Conservation (phyloP, 2,329 filamentous ascomycete species). For the Trichoderma brevicompactum region DNA sequence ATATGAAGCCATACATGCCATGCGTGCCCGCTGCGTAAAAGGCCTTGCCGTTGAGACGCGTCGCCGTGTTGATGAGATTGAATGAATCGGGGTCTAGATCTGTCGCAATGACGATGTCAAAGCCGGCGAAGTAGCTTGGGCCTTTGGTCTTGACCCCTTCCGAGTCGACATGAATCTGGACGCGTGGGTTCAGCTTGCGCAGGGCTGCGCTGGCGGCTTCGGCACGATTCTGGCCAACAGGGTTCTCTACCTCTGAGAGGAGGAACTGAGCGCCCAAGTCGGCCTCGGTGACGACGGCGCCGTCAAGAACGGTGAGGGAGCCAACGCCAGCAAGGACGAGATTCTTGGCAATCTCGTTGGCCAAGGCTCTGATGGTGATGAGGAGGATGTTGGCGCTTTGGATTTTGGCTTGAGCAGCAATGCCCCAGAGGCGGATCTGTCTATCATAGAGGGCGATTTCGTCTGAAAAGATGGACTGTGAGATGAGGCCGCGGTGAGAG, state of each 20-base stretch:
- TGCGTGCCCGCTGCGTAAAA: slow-evolving; percentile 90
- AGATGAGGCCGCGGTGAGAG: background rate
- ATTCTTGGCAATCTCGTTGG: slow-evolving; percentile 96
- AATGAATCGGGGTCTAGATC: slow-evolving; percentile 78
- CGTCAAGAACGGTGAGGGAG: slow-evolving; percentile 86
- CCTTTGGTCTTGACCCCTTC: slow-evolving; percentile 69
- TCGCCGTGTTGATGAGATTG: slow-evolving; percentile 81
- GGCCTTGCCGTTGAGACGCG: slow-evolving; percentile 74
- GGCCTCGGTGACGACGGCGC: slow-evolving; percentile 72
- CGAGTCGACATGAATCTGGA: slow-evolving; percentile 73
- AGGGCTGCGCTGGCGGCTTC: slow-evolving; percentile 78
- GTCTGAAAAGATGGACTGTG: slow-evolving; percentile 56
- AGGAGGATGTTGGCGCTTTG: slow-evolving; percentile 88
- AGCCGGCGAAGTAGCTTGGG: slow-evolving; percentile 75
- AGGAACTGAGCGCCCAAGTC: slow-evolving; percentile 87
- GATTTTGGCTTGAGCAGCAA: slow-evolving; percentile 91
- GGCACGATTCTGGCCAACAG: slow-evolving; percentile 82
- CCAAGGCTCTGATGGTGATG: slow-evolving; percentile 83
- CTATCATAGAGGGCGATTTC: slow-evolving; percentile 97
- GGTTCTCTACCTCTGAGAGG: slow-evolving; percentile 62
- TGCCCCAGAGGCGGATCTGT: slow-evolving; percentile 96
- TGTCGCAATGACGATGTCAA: slow-evolving; percentile 87
- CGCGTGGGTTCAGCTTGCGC: slow-evolving; percentile 86
- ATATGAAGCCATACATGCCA: slow-evolving; percentile 93
- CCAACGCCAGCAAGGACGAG: slow-evolving; percentile 91